These are phyloP conservation scores for Sporothrix variecibatus DNA, from an alignment of 2,329 filamentous ascomycete species.

Conservation along the genomic window DNA sequence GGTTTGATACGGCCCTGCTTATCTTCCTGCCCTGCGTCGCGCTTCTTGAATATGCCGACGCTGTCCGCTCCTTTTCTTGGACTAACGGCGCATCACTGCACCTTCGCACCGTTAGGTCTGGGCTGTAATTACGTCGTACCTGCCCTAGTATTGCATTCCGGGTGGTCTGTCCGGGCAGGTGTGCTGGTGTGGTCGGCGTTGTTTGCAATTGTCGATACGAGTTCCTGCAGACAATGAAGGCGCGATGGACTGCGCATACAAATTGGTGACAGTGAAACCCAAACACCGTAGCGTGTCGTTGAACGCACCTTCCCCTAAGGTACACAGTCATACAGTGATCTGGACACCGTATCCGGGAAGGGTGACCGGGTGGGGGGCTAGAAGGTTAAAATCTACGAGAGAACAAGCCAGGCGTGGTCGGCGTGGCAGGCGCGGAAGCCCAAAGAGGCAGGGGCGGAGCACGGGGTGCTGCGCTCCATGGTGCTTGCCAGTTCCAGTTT, in stretches of 20 bases:
- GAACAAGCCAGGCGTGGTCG: not conserved
- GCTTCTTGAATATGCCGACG: not conserved
- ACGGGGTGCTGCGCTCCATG: not conserved
- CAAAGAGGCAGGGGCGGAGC: slow-evolving; percentile 21
- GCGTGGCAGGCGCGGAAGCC: not conserved
- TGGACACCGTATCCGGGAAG: slow-evolving; percentile 8
- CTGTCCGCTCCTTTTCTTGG: not conserved
- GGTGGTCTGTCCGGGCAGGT: not conserved
- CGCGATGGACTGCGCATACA: not conserved
- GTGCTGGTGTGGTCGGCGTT: not conserved
- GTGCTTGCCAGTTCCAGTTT: slow-evolving; percentile 7
- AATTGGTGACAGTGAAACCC: not conserved
- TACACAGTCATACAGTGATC: not conserved
- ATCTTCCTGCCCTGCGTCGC: slow-evolving; percentile 3
- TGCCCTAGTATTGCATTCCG: not conserved
- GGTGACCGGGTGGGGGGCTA: slow-evolving; percentile 1
- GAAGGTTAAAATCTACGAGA: slow-evolving; percentile 5
- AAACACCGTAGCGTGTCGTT: not conserved
- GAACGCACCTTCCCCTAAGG: slow-evolving; percentile 9
- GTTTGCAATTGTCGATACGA: not conserved
- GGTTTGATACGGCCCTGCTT: not conserved
- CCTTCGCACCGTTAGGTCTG: not conserved
- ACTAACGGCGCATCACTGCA: not conserved
- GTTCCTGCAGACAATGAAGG: not conserved
- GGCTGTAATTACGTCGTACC: not conserved